Base-by-base conservation (phyloP, 345 rosid genomes). In the Streptanthus diversifolius region DNA sequence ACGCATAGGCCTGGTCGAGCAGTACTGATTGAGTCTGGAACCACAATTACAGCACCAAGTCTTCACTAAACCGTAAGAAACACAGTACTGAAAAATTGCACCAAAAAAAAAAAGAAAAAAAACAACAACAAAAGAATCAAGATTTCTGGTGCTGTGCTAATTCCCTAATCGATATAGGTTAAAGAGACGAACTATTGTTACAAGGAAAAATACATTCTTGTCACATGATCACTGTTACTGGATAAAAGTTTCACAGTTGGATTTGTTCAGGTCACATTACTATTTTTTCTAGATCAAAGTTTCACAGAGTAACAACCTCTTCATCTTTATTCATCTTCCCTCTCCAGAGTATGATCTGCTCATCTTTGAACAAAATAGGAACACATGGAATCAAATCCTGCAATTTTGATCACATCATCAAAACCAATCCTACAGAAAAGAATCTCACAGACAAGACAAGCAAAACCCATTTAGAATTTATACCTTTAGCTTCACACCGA, bases 311-410 rank as follows among this genome's bases (percentile, higher is more conserved):
- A 44, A 41, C 30, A 48, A 13, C 0, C 7, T 65, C 43, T 27
- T 58, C 45, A 13, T 49, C 40, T 52, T 27, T 5, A 6, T 18
- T 51, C 48, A 2, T 77, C 49, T 70, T 85, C 47, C 98, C 95
- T 79, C 83, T 84, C 97, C 96, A 93, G 66, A 91, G 84, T 77
- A 91, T 80, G 52, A 89, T 88, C 76, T 93, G 97, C 67, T 87
- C 96, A 44, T 86, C 97, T 88, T 86, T 91, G 68, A 93, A 86
- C 77, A 91, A 63, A 70, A 93, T 84, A 8, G 97, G 98, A 61
- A 86, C 77, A 49, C 91, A 89, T 15, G 95, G 97, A 22, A 90
- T 93, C 86, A 88, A 76, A 83, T 87, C 96, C 97, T 90, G 84
- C 80, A 81, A 63, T 30, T 70, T 25, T 45, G 0, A 25, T 11